phyloP scores from a whole-genome alignment of 2,329 filamentous ascomycete species.

The Verticillium tricorpus region DNA sequence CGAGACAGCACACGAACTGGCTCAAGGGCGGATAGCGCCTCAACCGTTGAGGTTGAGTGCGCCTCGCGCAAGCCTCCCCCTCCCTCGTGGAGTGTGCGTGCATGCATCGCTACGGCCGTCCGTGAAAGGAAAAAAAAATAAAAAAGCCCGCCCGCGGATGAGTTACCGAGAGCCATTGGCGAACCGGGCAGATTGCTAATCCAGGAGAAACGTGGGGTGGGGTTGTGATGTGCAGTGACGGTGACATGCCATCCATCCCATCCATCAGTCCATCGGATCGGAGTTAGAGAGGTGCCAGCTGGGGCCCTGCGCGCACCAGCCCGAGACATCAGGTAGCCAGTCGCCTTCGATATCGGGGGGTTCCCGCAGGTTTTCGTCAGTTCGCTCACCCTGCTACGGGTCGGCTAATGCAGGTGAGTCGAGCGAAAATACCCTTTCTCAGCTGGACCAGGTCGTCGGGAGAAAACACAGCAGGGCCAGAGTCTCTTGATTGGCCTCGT shows the following conservation, averaged over 20 bases:
- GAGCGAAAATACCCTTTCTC: not conserved
- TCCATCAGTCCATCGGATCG: not conserved
- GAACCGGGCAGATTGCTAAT: not conserved
- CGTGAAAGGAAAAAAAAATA: not conserved
- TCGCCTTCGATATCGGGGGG: not conserved
- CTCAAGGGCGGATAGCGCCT: not conserved
- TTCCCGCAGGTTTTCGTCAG: too few relatives aligned
- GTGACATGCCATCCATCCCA: not conserved
- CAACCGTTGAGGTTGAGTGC: not conserved
- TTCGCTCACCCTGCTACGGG: not conserved
- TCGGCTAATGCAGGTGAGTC: not conserved
- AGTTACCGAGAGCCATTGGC: not conserved
- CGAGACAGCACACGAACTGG: not conserved
- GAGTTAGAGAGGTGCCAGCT: not conserved
- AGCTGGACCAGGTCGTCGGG: constrained; percentile 7
- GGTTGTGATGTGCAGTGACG: too few relatives aligned
- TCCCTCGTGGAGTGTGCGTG: not conserved
- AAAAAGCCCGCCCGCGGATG: too few relatives aligned
- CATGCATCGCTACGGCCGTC: not conserved
- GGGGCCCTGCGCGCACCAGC: not conserved
- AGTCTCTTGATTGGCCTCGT: constrained; percentile 8
- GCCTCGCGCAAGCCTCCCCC: not conserved
- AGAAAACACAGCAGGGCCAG: constrained; percentile 2
- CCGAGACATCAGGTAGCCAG: not conserved
- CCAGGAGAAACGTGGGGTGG: not conserved